phyloP scores from a whole-genome alignment of 1,139 yeast genomes.

The Yamadazyma epiphylla region DNA sequence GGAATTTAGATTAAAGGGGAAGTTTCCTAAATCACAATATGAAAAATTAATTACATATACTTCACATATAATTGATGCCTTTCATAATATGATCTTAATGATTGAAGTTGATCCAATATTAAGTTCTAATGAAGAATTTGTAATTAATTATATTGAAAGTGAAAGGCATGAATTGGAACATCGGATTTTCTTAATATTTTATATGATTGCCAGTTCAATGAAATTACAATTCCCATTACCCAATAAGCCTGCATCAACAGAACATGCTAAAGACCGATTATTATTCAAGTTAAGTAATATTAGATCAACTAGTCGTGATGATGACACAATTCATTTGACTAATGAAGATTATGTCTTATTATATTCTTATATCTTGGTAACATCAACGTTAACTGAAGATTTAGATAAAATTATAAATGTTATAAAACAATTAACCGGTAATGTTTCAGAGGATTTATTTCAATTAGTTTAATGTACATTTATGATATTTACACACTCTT shows the following conservation, averaged over 20 bases:
- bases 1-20: constrained; percentile 73
- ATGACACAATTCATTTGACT: constrained; percentile 21
- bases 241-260: constrained; percentile 72
- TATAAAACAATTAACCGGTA: constrained; percentile 60
- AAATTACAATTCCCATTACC: constrained; percentile 76
- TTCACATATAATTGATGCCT: constrained; percentile 67
- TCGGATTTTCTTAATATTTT: constrained; percentile 67
- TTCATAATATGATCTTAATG: constrained; percentile 66
- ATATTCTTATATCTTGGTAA: constrained; percentile 71
- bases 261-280: constrained; percentile 69
- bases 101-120: constrained; percentile 59
- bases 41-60: constrained; percentile 51
- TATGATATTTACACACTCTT: too few relatives aligned
- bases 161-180: constrained; percentile 71
- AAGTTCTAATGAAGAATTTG: constrained; percentile 51
- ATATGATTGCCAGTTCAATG: constrained; percentile 76
- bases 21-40: constrained; percentile 57
- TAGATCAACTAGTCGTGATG: constrained; percentile 22
- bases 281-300: constrained; percentile 58
- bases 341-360: constrained; percentile 72
- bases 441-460: constrained; percentile 54
- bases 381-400: constrained; percentile 63
- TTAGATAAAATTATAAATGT: constrained; percentile 53
- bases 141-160: constrained; percentile 49
- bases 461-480: constrained; percentile 30